Evolutionary conservation across 2,329 filamentous ascomycete genomes (phyloP).

Genomic region (Pseudonectria buxi): DNA sequence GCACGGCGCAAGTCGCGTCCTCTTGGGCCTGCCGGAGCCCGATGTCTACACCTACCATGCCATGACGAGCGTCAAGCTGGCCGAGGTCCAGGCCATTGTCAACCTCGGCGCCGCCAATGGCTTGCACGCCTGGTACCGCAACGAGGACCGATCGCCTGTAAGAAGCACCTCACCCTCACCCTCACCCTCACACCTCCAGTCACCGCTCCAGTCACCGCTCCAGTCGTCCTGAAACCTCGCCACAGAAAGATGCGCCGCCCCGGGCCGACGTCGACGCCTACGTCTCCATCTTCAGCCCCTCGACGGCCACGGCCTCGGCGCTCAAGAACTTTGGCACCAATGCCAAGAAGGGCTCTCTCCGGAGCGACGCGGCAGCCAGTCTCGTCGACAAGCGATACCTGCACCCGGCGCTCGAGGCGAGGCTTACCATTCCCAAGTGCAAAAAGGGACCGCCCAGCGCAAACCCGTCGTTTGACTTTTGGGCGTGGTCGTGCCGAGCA

Average conservation of each 20-base stretch:
- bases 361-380: conserved; percentile 48
- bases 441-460: conserved; percentile 37
- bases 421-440: conserved; percentile 38
- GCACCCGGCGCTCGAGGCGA: conserved; percentile 33
- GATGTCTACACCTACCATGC: conserved; percentile 48
- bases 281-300: conserved; percentile 56
- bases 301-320: conserved; percentile 52
- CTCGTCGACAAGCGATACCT: conserved; percentile 47
- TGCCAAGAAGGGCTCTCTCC: conserved; percentile 56
- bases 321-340: conserved; percentile 58
- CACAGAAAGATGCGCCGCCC: conserved; percentile 41
- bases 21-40: conserved; percentile 37
- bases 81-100: conserved; percentile 42
- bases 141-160: conserved; percentile 28
- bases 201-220: conserved; percentile 1
- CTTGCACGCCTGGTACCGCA: conserved; percentile 44
- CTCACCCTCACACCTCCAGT: neutral
- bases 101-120: conserved; percentile 37
- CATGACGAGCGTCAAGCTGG: conserved; percentile 41
- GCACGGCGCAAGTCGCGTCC: conserved; percentile 35
- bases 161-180: conserved; percentile 9
- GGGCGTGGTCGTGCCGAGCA: conserved; percentile 56
- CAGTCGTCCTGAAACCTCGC: conserved; percentile 7
- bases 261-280: conserved; percentile 58
- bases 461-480: conserved; percentile 65